These are phyloP conservation scores for Harrya chromipes DNA, from an alignment of 768 basidiomycete species.

Conservation along the genomic window DNA sequence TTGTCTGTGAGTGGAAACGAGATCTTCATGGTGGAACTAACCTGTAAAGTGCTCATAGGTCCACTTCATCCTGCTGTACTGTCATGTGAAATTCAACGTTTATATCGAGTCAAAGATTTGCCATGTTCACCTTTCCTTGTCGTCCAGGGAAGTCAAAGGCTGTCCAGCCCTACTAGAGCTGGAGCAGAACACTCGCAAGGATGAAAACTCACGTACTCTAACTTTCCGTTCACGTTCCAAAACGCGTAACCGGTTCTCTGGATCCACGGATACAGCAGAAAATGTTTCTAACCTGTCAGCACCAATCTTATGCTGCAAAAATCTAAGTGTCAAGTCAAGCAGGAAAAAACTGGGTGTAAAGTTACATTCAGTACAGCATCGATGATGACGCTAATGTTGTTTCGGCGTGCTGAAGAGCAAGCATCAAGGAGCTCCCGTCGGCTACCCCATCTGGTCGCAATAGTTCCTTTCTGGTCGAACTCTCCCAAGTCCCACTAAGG, in stretches of 20 bases:
- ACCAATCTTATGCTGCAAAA: slow-evolving; percentile 72
- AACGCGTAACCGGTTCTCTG: slow-evolving; percentile 60
- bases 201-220: slow-evolving; percentile 43
- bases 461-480: slow-evolving; percentile 70
- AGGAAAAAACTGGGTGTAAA: background rate
- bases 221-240: slow-evolving; percentile 61
- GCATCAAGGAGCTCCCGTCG: slow-evolving; percentile 74
- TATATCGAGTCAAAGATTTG: slow-evolving; percentile 8
- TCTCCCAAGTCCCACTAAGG: slow-evolving; percentile 84
- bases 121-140: slow-evolving; percentile 54
- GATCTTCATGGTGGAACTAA: slow-evolving; percentile 23
- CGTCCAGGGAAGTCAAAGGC: slow-evolving; percentile 81
- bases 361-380: slow-evolving; percentile 88
- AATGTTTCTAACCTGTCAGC: slow-evolving; percentile 75
- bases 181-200: background rate
- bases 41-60: slow-evolving; percentile 79
- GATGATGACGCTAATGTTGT: slow-evolving; percentile 72
- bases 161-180: slow-evolving; percentile 68
- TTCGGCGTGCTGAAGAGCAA: slow-evolving; percentile 60
- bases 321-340: slow-evolving; percentile 6
- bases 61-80: slow-evolving; percentile 77
- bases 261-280: slow-evolving; percentile 65
- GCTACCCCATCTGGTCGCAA: slow-evolving; percentile 83
- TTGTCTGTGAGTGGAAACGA: background rate
- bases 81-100: background rate